Conservation (phyloP, 805 yeast species). For the Starmerella stellata region DNA sequence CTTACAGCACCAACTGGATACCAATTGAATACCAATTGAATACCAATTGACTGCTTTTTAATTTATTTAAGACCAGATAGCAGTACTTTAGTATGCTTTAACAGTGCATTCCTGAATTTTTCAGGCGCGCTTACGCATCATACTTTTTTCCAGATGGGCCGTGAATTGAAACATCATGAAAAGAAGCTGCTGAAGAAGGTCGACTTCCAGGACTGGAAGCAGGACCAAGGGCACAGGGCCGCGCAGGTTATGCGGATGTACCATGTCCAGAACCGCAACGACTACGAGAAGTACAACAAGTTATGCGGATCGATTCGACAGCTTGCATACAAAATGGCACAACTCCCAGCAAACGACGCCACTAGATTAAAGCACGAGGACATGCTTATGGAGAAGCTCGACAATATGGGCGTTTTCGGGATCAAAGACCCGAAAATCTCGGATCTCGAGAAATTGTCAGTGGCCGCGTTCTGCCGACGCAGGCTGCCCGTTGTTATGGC, state of each 20-base stretch:
- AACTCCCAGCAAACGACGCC: constrained; percentile 75
- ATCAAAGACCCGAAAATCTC: constrained; percentile 70
- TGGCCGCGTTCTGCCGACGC: constrained; percentile 79
- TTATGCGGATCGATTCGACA: constrained; percentile 84
- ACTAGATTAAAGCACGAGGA: constrained; percentile 78
- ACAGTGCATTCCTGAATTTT: too few species aligned
- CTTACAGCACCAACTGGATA: too few species aligned
- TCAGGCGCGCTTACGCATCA: neutral
- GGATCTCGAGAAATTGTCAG: constrained; percentile 80
- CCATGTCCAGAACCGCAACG: constrained; percentile 87
- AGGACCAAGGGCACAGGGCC: constrained; percentile 86
- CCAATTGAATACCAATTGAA: too few species aligned
- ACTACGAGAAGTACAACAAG: constrained; percentile 81
- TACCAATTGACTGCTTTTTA: too few species aligned
- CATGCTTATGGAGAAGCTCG: constrained; percentile 67
- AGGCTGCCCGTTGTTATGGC: constrained; percentile 91
- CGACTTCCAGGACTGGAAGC: constrained; percentile 94
- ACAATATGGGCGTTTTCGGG: constrained; percentile 71
- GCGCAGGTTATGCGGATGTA: constrained; percentile 91
- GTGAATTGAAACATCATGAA: constrained; percentile 87
- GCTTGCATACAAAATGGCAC: constrained; percentile 66
- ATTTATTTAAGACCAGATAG: too few species aligned
- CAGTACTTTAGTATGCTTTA: too few species aligned
- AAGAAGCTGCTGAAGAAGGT: constrained; percentile 86
- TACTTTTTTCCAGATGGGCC: constrained; percentile 15